Evolutionary conservation across 177 flowering plant genomes (phyloP).

Genomic region (Vitis hybrid): DNA sequence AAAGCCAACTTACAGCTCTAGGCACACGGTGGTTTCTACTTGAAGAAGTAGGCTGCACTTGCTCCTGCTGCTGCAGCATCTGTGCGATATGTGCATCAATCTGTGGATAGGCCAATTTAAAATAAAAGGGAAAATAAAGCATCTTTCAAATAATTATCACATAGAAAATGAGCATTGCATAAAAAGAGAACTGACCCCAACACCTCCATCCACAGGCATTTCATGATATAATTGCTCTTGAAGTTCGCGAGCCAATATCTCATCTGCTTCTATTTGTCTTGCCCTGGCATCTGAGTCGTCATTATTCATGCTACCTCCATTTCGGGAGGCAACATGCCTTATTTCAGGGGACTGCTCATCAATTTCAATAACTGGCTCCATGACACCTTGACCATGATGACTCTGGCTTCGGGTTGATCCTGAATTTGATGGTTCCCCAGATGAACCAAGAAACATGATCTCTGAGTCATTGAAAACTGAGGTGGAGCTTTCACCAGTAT

Average conservation of each 20-base stretch:
- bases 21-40: constrained; percentile 20
- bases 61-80: constrained; percentile 63
- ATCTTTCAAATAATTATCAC: not conserved
- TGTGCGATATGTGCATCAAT: constrained; percentile 59
- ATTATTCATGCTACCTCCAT: constrained; percentile 14
- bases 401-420: constrained; percentile 30
- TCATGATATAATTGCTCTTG: constrained; percentile 87
- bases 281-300: constrained; percentile 45
- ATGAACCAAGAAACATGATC: constrained; percentile 33
- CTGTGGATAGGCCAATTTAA: constrained; percentile 29
- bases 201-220: constrained; percentile 29
- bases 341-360: constrained; percentile 50
- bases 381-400: constrained; percentile 12
- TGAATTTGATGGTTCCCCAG: constrained; percentile 40
- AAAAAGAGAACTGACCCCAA: constrained; percentile 43
- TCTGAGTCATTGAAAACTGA: constrained; percentile 42
- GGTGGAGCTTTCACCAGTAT: constrained; percentile 37
- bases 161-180: not conserved
- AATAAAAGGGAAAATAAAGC: not conserved
- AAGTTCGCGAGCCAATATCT: constrained; percentile 80
- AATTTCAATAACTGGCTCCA: constrained; percentile 41
- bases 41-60: constrained; percentile 22
- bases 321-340: constrained; percentile 11
- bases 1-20: constrained; percentile 39
- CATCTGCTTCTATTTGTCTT: constrained; percentile 86